Base-by-base conservation (phyloP, 2,329 filamentous ascomycete species). In the Canariomyces notabilis region DNA sequence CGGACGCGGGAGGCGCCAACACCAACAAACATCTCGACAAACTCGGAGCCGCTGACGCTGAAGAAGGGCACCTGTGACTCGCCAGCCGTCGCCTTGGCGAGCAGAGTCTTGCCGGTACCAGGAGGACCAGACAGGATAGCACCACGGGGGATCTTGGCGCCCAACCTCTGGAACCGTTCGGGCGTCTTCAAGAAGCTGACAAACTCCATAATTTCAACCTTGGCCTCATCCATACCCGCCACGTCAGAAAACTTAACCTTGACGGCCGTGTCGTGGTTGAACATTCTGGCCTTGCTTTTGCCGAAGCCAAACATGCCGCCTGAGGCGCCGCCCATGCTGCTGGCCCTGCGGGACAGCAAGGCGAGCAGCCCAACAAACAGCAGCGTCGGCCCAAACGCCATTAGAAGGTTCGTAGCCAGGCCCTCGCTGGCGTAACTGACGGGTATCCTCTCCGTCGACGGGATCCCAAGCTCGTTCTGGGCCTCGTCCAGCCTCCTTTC, bases 21-120 rank as follows among this genome's bases (percentile, higher is more conserved):
- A 80, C 93, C 93, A 42, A 98, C 93, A 64, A 98, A 98, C 91
- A 98, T 98, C 71, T 98, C 93, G 23, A 98, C 91, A 63, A 98
- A 98, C 66, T 98, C 93, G 39, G 93, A 98, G 64, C 93, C 93
- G 66, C 89, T 96, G 59, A 98, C 93, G 61, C 88, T 95, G 77
- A 90, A 98, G 77, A 98, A 98, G 0, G 93, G 93, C 23, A 98
- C 93, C 35, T 87, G 85, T 20, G 93, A 96, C 71, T 98, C 93
- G 64, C 93, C 93, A 41, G 93, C 93, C 8, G 93, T 98, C 12
- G 93, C 93, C 73, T 98, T 98, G 53, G 93, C 93, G 37, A 98
- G 80, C 51, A 98, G 73, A 2, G 93, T 98, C 74, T 98, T 98
- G 82, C 93, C 93, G 38, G 93, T 98, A 75, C 93, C 93, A 2